A percentile compares a stretch with the other conserved stretches of the same genome.
These are phyloP conservation scores for Pseudodiploospora longispora DNA, from an alignment of 2,329 filamentous ascomycete genomes.

Conservation along the genomic window DNA sequence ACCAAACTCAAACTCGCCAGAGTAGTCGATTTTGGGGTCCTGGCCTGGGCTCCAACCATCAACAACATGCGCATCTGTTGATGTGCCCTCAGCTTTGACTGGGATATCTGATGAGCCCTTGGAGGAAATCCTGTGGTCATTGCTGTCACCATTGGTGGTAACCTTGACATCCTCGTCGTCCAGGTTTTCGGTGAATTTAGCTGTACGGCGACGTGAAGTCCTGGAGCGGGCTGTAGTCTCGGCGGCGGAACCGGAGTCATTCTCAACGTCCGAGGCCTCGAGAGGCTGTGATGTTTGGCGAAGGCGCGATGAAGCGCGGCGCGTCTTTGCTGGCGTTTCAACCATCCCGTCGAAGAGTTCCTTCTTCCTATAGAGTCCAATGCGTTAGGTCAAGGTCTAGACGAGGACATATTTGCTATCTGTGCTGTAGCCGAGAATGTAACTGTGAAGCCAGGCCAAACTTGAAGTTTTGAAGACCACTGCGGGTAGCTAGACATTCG, in stretches of 20 bases:
- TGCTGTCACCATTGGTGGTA: constrained; percentile 24
- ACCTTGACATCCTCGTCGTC: constrained; percentile 28
- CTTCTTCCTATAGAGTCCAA: constrained; percentile 40
- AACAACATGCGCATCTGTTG: constrained; percentile 17
- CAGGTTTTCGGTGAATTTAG: constrained; percentile 43
- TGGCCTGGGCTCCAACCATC: constrained; percentile 53
- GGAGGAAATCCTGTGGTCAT: constrained; percentile 15
- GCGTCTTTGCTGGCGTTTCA: constrained; percentile 38
- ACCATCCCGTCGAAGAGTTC: constrained; percentile 55
- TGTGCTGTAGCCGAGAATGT: too few relatives aligned
- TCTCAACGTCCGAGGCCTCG: constrained; percentile 38
- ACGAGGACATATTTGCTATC: not conserved
- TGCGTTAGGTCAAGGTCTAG: not conserved
- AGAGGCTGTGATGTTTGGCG: constrained; percentile 41
- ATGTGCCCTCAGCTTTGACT: constrained; percentile 11
- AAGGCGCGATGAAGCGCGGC: constrained; percentile 32
- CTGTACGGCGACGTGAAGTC: constrained; percentile 36
- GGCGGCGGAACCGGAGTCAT: constrained; percentile 40
- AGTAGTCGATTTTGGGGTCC: constrained; percentile 56
- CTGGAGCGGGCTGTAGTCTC: constrained; percentile 29
- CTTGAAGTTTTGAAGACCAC: too few relatives aligned
- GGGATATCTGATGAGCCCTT: constrained; percentile 19
- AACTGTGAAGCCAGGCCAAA: too few relatives aligned
- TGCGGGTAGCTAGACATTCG: too few relatives aligned
- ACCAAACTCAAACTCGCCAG: constrained; percentile 72